Evolutionary conservation across 2,329 filamentous ascomycete species (phyloP), one percentile per base, ranked within the genome.

Genomic region (Allantophomopsis lycopodina): DNA sequence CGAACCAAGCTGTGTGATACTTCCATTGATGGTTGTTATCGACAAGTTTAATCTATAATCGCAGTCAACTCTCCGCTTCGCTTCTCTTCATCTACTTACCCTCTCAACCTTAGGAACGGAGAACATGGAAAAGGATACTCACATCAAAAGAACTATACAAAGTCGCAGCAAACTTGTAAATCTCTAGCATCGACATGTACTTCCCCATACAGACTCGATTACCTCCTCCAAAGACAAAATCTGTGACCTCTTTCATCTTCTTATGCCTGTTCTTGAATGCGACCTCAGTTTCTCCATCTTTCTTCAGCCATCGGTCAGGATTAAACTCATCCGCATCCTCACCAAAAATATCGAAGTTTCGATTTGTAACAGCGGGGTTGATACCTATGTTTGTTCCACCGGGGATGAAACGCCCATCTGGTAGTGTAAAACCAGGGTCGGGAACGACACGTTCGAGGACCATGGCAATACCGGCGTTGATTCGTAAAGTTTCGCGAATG

Each of bases 171-270:
- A 58, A n/a, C 37, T 60, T 60, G 38, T 54, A 55, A 5, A 61
- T 59, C 40, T 58, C 57, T 2, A 52, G 53, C 40, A 50, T 49
- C 1, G 56, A 57, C 6, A 60, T 45, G 3, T 48, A 57, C 40
- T 56, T 55, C 6, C 58, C 57, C 14, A 60, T 56, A 39, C 56
- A 61, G 38, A 52, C 48, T 3, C 56, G 48, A 4, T 49, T 48
- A 1, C 57, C 57, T 1, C 55, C 42, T 1, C 57, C 55, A 42
- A 60, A 61, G 23, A 20, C 18, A 20, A 20, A 20, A 4, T 20
- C 18, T 20, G 7, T 7, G 4, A 20, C 18, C 18, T 20, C 18
- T 20, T 20, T 20, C 18, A 20, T 20, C 18, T 20, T 20, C 18
- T 7, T 20, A 20, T 20, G 18, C 18, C 18, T 20, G 7, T 20